Evolutionary conservation across 805 yeast species (phyloP), one percentile per base, ranked within the genome.

Genomic region (Wickerhamiella shivajii): DNA sequence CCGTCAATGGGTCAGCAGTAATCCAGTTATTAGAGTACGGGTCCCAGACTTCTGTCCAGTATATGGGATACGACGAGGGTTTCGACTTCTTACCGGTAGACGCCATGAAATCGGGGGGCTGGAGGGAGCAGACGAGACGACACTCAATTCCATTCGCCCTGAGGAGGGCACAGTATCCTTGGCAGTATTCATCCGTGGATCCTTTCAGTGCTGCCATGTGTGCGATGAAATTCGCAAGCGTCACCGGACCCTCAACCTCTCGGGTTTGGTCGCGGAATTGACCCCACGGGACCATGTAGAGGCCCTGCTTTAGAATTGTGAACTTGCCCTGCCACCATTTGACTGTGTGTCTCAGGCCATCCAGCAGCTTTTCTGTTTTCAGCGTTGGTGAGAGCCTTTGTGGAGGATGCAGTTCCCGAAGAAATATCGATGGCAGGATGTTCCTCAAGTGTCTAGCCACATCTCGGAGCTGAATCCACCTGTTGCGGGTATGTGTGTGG

Each of bases 21-120:
- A 84, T 66, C 92, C 95, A 87, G 31, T 64, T 68, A 38, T 71
- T 65, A 4, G 71, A 56, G 38, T 66, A 69, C 32, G 67, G 66
- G 50, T 87, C 85, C 93, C 93, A 87, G 0, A 79, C 94, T 51
- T 90, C 98, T 15, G 74, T 74, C 98, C 98, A 90, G 49, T 76
- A 84, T 0, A 84, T 64, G 96, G 96, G 46, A 61, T 76, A 6
- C 49, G 47, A 30, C 52, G 34, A 19, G 36, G 40, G 33, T 41
- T 27, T 10, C 18, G 14, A 25, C 47, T 47, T 18, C 36, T 30
- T 6, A 33, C 44, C 40, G 7, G 40, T 38, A 6, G 51, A 41
- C n/a, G n/a, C n/a, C 0, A 84, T 74, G 43, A 74, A 79, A 50
- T 90, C 95, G 0, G 95, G 85, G 0, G 95, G 90, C 50, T 90